Evolutionary conservation across 148 eudicot genomes (phyloP).

Genomic region (Heliosperma pusillum): DNA sequence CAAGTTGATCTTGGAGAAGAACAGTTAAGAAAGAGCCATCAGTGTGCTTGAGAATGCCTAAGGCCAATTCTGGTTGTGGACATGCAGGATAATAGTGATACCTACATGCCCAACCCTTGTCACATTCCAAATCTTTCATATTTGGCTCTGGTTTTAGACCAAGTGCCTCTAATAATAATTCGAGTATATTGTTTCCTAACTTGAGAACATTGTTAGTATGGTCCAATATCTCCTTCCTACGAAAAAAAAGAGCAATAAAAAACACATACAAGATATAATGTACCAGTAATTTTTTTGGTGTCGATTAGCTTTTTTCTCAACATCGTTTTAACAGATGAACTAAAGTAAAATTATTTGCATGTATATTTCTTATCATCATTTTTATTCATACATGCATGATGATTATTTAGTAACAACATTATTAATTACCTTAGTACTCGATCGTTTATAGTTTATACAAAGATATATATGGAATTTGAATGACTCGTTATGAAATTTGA

Average conservation of each 20-base stretch:
- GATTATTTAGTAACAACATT: too few relatives aligned
- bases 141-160: constrained; percentile 25
- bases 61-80: constrained; percentile 17
- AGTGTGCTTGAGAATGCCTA: constrained; percentile 2
- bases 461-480: too few relatives aligned
- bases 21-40: constrained; percentile 14
- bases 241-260: background rate
- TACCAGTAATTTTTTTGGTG: too few relatives aligned
- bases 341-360: too few relatives aligned
- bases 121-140: constrained; percentile 24
- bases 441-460: too few relatives aligned
- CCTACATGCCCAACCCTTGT: constrained; percentile 13
- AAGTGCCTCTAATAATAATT: constrained; percentile 34
- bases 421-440: too few relatives aligned
- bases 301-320: too few relatives aligned
- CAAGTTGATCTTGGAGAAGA: constrained; percentile 26
- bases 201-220: constrained; percentile 20
- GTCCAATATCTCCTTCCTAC: constrained; percentile 26
- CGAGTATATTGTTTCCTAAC: constrained; percentile 24
- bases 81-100: constrained; percentile 39
- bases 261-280: too few relatives aligned
- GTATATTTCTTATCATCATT: too few relatives aligned
- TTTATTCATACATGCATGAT: too few relatives aligned
- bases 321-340: too few relatives aligned
- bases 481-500: too few relatives aligned